Percentiles rank a stretch among this genome's conserved stretches.
Evolutionary conservation across 1,139 yeast species (phyloP).

Genomic region (Kodamaea sp.): DNA sequence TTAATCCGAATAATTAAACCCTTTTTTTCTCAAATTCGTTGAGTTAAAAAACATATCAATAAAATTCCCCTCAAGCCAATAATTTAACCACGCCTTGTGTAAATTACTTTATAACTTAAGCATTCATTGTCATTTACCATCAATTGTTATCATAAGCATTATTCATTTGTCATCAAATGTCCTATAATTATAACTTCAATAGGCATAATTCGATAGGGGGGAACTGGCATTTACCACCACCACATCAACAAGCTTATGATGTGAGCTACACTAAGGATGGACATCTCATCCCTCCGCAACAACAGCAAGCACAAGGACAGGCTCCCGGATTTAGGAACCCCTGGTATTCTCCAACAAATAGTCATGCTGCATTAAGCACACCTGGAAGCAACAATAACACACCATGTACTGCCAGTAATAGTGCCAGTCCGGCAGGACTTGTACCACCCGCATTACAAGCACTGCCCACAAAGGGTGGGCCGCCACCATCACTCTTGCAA

Average conservation of each 20-base stretch:
- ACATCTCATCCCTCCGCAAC: slow-evolving; percentile 7
- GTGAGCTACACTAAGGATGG: too few relatives aligned
- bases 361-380: slow-evolving; percentile 6
- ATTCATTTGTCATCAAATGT: slow-evolving; percentile 10
- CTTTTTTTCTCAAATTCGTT: too few relatives aligned
- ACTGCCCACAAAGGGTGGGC: slow-evolving; percentile 27
- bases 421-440: slow-evolving; percentile 2
- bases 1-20: too few relatives aligned
- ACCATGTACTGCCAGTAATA: background rate
- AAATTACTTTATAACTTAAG: background rate
- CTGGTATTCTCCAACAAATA: slow-evolving; percentile 33
- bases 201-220: slow-evolving; percentile 45
- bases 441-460: slow-evolving; percentile 1
- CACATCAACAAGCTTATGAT: slow-evolving; percentile 14
- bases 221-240: slow-evolving; percentile 38
- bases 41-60: too few relatives aligned
- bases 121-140: too few relatives aligned
- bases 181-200: slow-evolving; percentile 26
- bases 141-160: too few relatives aligned
- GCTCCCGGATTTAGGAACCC: slow-evolving; percentile 43
- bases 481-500: slow-evolving; percentile 21
- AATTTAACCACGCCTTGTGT: too few relatives aligned
- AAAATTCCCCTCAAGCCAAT: too few relatives aligned
- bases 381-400: slow-evolving; percentile 6
- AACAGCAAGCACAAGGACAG: slow-evolving; percentile 13